Evolutionary conservation across 441 rosid genomes (phyloP).

Genomic region (Codiaeum variegatum): DNA sequence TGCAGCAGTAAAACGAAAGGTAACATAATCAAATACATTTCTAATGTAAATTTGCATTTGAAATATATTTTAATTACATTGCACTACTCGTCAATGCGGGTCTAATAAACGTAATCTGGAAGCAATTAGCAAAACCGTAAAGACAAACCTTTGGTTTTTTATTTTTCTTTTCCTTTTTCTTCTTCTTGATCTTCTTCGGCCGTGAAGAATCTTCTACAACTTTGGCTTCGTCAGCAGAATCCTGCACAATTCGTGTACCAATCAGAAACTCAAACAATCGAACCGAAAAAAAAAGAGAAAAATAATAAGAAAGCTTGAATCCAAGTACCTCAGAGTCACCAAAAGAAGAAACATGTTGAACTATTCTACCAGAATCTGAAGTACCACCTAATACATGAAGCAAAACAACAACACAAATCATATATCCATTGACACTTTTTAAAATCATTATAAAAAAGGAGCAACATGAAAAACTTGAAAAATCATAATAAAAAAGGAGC

Average conservation of each 20-base stretch:
- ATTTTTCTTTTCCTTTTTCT: constrained; percentile 32
- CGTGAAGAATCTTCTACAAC: constrained; percentile 32
- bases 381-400: constrained; percentile 40
- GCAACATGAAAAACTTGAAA: no score
- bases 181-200: constrained; percentile 21
- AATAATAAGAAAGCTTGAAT: constrained; percentile 12
- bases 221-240: constrained; percentile 39
- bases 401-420: neutral
- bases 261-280: constrained; percentile 18
- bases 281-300: constrained; percentile 9
- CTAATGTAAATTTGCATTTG: no score
- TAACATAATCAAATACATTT: no score
- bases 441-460: no score
- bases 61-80: no score
- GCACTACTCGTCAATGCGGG: no score
- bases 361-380: constrained; percentile 48
- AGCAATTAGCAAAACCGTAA: constrained; percentile 4
- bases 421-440: neutral
- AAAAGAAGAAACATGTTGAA: constrained; percentile 65
- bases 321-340: constrained; percentile 50
- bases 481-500: no score
- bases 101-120: no score
- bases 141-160: constrained; percentile 33
- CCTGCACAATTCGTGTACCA: constrained; percentile 35
- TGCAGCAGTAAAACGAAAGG: constrained; percentile 33